These are phyloP conservation scores for Diophrys appendiculata DNA, from an alignment of 73 alveolate species.

Conservation along the genomic window DNA sequence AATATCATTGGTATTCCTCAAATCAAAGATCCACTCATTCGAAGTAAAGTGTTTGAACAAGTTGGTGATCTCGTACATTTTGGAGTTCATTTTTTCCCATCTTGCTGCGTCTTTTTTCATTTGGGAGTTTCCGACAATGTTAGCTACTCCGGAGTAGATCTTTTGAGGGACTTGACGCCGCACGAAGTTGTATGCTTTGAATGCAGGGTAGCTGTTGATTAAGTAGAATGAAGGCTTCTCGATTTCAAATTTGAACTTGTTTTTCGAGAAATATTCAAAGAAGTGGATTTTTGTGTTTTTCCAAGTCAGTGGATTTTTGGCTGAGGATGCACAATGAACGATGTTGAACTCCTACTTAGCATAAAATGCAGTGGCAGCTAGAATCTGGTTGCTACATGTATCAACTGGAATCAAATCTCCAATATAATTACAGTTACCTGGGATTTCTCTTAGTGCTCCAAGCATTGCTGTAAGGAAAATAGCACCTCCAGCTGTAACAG, in stretches of 20 bases:
- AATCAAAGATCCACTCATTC: conserved; percentile 75
- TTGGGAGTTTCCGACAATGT: conserved; percentile 40
- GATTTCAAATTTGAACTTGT: neutral
- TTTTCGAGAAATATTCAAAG: neutral
- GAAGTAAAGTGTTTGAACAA: conserved; percentile 59
- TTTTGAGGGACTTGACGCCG: conserved; percentile 56
- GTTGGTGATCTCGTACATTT: conserved; percentile 4
- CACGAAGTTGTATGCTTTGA: neutral
- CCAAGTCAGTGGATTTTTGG: conserved; percentile 76
- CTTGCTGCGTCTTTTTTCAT: conserved; percentile 70
- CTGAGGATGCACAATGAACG: conserved; percentile 60
- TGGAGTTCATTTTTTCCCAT: conserved; percentile 22
- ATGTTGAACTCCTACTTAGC: conserved; percentile 11
- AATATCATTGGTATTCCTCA: conserved; percentile 39
- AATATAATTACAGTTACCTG: conserved; percentile 63
- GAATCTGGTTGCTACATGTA: conserved; percentile 68
- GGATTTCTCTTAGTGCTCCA: conserved; percentile 75
- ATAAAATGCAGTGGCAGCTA: conserved; percentile 52
- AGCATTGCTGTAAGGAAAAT: conserved; percentile 72
- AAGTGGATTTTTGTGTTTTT: conserved; percentile 26
- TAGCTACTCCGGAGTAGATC: conserved; percentile 31
- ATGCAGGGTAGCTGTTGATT: neutral
- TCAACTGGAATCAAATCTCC: conserved; percentile 93
- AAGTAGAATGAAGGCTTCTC: neutral
- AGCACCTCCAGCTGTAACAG: conserved; percentile 85